These are phyloP conservation scores for Heimioporus sp. DNA, from an alignment of 768 basidiomycete genomes.

Conservation along the genomic window DNA sequence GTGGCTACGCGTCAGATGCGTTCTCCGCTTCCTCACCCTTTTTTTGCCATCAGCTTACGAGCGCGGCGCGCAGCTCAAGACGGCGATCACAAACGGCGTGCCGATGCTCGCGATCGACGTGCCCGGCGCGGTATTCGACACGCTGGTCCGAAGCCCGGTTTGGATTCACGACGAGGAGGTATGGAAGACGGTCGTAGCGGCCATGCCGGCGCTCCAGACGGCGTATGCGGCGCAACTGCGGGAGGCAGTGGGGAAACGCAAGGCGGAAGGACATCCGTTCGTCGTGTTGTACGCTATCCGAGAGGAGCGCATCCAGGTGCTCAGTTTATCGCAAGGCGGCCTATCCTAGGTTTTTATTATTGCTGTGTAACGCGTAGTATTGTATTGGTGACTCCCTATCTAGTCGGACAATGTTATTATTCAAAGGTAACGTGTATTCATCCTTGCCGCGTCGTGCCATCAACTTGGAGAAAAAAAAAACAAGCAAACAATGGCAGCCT, in stretches of 20 bases:
- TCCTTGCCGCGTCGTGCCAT: no score
- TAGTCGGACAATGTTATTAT: no score
- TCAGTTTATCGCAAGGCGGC: constrained; percentile 35
- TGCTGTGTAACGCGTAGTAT: no score
- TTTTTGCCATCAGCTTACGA: constrained; percentile 53
- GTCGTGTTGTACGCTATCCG: constrained; percentile 63
- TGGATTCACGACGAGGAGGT: constrained; percentile 79
- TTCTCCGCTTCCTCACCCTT: not conserved
- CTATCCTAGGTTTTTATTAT: not conserved
- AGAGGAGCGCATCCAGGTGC: constrained; percentile 67
- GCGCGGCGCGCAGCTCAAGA: constrained; percentile 53
- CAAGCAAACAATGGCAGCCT: no score
- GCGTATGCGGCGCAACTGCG: constrained; percentile 67
- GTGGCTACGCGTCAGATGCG: no score
- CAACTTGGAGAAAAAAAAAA: no score
- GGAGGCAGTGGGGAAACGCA: constrained; percentile 61
- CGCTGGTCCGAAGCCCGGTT: constrained; percentile 50
- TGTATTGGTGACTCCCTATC: no score
- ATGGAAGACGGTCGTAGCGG: constrained; percentile 58
- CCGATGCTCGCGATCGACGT: constrained; percentile 77
- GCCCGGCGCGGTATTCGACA: constrained; percentile 55
- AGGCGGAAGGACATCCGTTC: constrained; percentile 60
- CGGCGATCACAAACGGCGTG: constrained; percentile 55
- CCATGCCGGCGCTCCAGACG: constrained; percentile 55
- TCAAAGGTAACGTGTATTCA: no score